A percentile compares a stretch with the other conserved stretches of the same genome.
Evolutionary conservation across 1,139 yeast genomes (phyloP).

Genomic region (Suhomyces atakaporum): DNA sequence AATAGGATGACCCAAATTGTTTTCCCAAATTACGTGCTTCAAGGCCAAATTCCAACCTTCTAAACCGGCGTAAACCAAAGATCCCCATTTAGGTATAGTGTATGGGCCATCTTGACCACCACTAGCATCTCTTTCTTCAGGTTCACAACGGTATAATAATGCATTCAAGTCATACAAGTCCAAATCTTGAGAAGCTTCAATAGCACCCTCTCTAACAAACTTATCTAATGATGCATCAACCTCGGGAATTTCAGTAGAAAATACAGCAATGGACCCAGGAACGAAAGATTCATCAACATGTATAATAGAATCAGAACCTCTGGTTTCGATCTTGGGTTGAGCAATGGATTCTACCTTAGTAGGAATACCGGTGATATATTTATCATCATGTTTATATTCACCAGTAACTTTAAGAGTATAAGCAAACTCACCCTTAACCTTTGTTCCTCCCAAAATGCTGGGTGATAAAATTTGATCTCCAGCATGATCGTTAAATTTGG

Average conservation of each 20-base stretch:
- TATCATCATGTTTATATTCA: constrained; percentile 43
- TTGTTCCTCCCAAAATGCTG: constrained; percentile 64
- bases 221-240: constrained; percentile 57
- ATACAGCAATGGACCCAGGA: constrained; percentile 87
- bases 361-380: constrained; percentile 61
- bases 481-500: constrained; percentile 58
- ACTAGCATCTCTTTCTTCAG: constrained; percentile 85
- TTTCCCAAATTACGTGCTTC: constrained; percentile 60
- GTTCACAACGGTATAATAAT: constrained; percentile 73
- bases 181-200: constrained; percentile 65
- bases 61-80: constrained; percentile 80
- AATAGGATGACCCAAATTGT: constrained; percentile 81
- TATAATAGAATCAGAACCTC: constrained; percentile 52
- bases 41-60: constrained; percentile 89
- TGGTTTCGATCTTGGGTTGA: constrained; percentile 48
- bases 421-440: constrained; percentile 60
- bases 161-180: constrained; percentile 72
- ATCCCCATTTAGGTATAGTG: constrained; percentile 70
- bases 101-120: constrained; percentile 73
- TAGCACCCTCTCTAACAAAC: constrained; percentile 70
- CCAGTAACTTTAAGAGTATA: constrained; percentile 58
- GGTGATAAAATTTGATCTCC: constrained; percentile 60
- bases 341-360: constrained; percentile 57
- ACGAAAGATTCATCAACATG: constrained; percentile 64
- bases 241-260: constrained; percentile 69